Conservation (phyloP, 164 flowering plant genomes). For the Cinnamomum micranthum region DNA sequence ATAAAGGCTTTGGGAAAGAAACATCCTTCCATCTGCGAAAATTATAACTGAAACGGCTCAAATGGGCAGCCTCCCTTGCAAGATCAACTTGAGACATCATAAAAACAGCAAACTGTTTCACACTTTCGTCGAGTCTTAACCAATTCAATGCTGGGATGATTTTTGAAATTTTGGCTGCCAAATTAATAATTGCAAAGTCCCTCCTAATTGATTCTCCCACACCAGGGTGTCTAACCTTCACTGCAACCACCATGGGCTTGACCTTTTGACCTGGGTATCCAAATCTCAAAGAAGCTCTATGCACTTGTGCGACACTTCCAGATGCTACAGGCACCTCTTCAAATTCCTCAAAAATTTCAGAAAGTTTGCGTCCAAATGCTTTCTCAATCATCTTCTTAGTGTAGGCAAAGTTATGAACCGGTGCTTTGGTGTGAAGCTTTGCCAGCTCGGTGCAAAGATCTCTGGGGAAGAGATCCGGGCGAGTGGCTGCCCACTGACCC, state of each 20-base stretch:
- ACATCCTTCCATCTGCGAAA: constrained; percentile 83
- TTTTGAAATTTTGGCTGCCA: constrained; percentile 54
- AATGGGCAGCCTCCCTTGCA: constrained; percentile 90
- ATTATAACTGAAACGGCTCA: constrained; percentile 82
- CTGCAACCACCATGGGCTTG: constrained; percentile 72
- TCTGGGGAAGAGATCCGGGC: constrained; percentile 78
- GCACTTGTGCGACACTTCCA: constrained; percentile 89
- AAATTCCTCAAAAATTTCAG: constrained; percentile 75
- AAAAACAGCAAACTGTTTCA: constrained; percentile 87
- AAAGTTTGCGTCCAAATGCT: constrained; percentile 79
- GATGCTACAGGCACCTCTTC: constrained; percentile 81
- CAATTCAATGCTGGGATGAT: constrained; percentile 67
- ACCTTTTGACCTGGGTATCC: constrained; percentile 47
- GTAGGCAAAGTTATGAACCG: constrained; percentile 72
- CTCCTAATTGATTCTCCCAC: constrained; percentile 83
- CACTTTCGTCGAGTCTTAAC: constrained; percentile 87
- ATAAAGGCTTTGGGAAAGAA: constrained; percentile 82
- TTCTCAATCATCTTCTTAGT: constrained; percentile 67
- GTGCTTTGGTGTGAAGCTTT: constrained; percentile 77
- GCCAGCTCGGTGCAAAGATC: constrained; percentile 70
- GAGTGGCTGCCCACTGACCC: constrained; percentile 97
- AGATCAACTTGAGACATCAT: constrained; percentile 96
- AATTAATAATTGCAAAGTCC: constrained; percentile 70
- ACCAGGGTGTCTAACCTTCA: constrained; percentile 88
- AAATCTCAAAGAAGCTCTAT: constrained; percentile 65